phyloP scores from a whole-genome alignment of 2,329 filamentous ascomycete genomes.

The Monosporascus cannonballus region DNA sequence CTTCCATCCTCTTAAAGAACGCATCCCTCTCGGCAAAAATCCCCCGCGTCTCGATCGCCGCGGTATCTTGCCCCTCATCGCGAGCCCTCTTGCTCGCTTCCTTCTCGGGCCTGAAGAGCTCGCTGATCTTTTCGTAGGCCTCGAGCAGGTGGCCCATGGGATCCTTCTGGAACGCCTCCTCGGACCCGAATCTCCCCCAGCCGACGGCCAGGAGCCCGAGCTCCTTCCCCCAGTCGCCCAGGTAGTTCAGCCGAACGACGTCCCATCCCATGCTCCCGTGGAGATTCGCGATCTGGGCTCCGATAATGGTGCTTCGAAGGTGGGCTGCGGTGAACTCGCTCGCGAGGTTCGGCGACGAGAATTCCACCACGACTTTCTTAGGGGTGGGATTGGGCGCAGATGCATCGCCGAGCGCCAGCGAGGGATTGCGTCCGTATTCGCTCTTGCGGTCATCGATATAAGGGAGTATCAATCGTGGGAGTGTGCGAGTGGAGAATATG shows the following conservation, averaged over 20 bases:
- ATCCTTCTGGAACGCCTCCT: slow-evolving; percentile 55
- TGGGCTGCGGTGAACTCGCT: slow-evolving; percentile 67
- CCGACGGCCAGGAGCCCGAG: slow-evolving; percentile 59
- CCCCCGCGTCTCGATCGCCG: slow-evolving; percentile 31
- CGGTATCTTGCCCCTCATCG: slow-evolving; percentile 29
- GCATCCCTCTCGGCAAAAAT: slow-evolving; percentile 44
- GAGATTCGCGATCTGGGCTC: slow-evolving; percentile 60
- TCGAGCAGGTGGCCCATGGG: slow-evolving; percentile 64
- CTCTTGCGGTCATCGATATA: slow-evolving; percentile 51
- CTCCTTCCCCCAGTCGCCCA: slow-evolving; percentile 71
- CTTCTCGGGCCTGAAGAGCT: slow-evolving; percentile 47
- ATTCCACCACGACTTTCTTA: slow-evolving; percentile 57
- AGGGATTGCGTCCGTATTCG: slow-evolving; percentile 54
- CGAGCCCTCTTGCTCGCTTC: slow-evolving; percentile 45
- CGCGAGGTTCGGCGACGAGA: slow-evolving; percentile 69
- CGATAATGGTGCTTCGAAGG: slow-evolving; percentile 65
- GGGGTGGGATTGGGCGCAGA: slow-evolving; percentile 14
- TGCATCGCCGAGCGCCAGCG: slow-evolving; percentile 20
- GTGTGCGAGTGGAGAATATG: slow-evolving; percentile 54
- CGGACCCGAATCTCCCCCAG: slow-evolving; percentile 59
- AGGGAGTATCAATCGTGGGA: slow-evolving; percentile 51
- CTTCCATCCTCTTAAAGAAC: slow-evolving; percentile 54
- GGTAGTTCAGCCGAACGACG: slow-evolving; percentile 62
- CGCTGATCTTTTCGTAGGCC: slow-evolving; percentile 60
- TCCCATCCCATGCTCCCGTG: slow-evolving; percentile 63